Base-by-base conservation (phyloP, 2,329 filamentous ascomycete genomes). In the Fusarium sp. region DNA sequence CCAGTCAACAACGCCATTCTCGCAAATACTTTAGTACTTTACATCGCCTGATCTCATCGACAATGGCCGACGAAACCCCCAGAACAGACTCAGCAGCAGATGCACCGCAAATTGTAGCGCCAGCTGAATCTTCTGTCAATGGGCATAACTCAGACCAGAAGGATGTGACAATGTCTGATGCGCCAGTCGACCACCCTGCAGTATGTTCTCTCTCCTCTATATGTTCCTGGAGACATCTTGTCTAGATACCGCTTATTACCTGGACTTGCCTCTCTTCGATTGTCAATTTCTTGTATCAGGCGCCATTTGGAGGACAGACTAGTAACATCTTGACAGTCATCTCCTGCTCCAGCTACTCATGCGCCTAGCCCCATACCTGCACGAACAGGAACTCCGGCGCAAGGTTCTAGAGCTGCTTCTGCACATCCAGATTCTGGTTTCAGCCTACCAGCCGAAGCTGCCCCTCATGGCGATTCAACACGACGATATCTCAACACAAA, bases 401-500 rank as follows among this genome's bases (percentile, higher is more conserved):
- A 83, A 66, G 82, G 84, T 71, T 90, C 89, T 41, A 85, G 90
- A 75, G 88, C 89, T 15, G 84, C 87, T 13, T 91, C 89, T 36
- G 86, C 84, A 52, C 88, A 90, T 67, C 88, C 89, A 7, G 89
- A 91, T 69, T 74, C 85, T 9, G 81, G 82, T 33, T 85, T 85
- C 74, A 82, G 84, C n/a, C 87, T 92, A 81, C 90, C 90, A 3
- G 82, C 87, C 18, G 88, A 92, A 78, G 87, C 90, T 20, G 86
- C 89, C 4, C 82, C 87, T 3, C 91, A 94, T 77, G 92, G 92
- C 52, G 92, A 92, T 28, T 90, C 91, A 2, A 90, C 90, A 10
- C 88, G 93, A 49, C 88, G 90, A 77, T 95, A 94, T 80, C 82
- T 95, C 75, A 94, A 94, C 78, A 86, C 87, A 55, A 93, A 91